Evolutionary conservation across 805 yeast species (phyloP).

Genomic region (Kuraishia molischiana): DNA sequence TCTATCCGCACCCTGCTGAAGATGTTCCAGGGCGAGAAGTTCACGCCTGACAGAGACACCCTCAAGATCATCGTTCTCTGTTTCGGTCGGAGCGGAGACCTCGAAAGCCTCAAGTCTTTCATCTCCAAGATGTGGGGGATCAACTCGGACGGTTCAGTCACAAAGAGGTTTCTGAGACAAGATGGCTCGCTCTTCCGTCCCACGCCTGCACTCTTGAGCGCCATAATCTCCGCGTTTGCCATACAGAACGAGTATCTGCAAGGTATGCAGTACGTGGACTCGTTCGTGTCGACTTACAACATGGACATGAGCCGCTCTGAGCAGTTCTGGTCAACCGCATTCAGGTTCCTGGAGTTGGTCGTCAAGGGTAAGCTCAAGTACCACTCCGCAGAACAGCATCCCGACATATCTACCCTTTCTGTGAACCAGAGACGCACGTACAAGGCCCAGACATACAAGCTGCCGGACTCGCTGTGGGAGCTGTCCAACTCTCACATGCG

Average conservation of each 20-base stretch:
- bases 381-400: constrained; percentile 11
- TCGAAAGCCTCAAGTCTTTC: constrained; percentile 12
- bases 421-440: constrained; percentile 6
- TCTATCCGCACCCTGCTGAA: neutral
- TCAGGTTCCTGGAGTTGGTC: constrained; percentile 15
- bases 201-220: constrained; percentile 11
- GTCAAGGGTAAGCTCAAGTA: constrained; percentile 10
- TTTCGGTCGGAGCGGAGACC: constrained; percentile 17
- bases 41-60: constrained; percentile 1
- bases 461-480: constrained; percentile 3
- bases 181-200: constrained; percentile 14
- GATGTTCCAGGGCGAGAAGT: neutral
- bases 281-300: constrained; percentile 13
- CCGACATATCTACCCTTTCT: constrained; percentile 12
- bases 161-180: neutral
- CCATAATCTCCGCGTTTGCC: constrained; percentile 18
- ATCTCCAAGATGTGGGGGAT: constrained; percentile 19
- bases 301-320: constrained; percentile 10
- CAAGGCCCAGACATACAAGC: neutral
- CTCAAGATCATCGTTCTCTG: constrained; percentile 14
- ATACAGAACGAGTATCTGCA: constrained; percentile 16
- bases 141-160: constrained; percentile 3
- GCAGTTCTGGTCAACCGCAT: constrained; percentile 16
- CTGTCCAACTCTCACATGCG: neutral
- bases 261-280: constrained; percentile 16